Base-by-base conservation (phyloP, 495 filamentous ascomycete species). In the Xylaria nigripes region DNA sequence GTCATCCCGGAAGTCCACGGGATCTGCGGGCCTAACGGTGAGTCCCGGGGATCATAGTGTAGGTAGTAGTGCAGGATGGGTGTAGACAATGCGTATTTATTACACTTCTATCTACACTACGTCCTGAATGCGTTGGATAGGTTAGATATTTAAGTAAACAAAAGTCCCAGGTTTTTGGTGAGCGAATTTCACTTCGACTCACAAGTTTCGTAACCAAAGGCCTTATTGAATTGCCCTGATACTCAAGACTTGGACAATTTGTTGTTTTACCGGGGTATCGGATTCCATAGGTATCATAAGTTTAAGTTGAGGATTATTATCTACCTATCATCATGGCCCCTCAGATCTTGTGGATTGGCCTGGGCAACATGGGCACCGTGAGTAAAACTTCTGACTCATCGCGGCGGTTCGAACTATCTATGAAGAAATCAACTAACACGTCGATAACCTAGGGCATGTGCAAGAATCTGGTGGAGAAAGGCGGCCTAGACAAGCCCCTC, bases 331-430 rank as follows among this genome's bases (percentile, higher is more conserved):
- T 25, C 9, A 85, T 86, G 82, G 72, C 82, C 45, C 78, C 81
- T 57, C 82, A 79, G 65, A 45, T 90, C 45, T 74, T 90, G 62
- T 95, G 85, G 84, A 86, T 95, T 50, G 90, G 90, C 48, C 75
- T 96, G 50, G 90, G 90, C 8, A 96, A 96, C 68, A 95, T 95
- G 80, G 90, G 90, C 56, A 76, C 86, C 54, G 89, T 90, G 75
- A 73, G 82, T 74, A 13, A 24, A 34, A 22, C 16, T 16, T 21
- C 23, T 4, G 21, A 16, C 23, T 1, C 15, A 6, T 10, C 25
- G 16, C 3, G n/a, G n/a, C n/a, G n/a, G n/a, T 18, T 0, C 4
- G 22, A 13, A 43, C 5, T 19, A 5, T 7, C 1, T 45, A 24
- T 24, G 3, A 16, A 48, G 2, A 25, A 21, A 66, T 52, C 43